Percentiles rank a stretch among this genome's conserved stretches.
Conservation (phyloP, 106 monocot genomes). For the Platanthera guangdongensis region DNA sequence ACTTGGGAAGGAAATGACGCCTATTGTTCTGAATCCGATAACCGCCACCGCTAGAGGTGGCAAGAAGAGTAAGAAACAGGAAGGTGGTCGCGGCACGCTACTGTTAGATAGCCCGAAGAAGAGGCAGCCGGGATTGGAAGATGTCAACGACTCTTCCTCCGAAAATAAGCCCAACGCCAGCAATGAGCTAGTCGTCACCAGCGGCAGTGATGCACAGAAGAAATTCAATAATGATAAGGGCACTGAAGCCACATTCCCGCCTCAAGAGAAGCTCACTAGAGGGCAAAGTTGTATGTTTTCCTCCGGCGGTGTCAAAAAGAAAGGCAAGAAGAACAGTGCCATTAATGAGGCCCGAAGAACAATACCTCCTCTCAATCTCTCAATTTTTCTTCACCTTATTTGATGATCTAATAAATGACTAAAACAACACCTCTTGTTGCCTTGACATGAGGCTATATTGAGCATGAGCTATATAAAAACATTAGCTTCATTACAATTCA, state of each 20-base stretch:
- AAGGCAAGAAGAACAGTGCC: not conserved
- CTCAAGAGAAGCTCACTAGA: slow-evolving; percentile 1
- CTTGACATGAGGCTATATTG: too few relatives aligned
- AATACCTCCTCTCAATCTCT: too few relatives aligned
- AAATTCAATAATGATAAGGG: not conserved
- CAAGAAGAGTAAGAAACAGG: slow-evolving; percentile 24
- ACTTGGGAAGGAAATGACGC: slow-evolving; percentile 53
- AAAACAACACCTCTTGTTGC: too few relatives aligned
- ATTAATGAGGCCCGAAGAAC: too few relatives aligned
- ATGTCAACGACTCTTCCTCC: not conserved
- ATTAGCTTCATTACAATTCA: too few relatives aligned
- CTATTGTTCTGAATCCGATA: not conserved
- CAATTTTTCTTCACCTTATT: too few relatives aligned
- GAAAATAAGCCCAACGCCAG: not conserved
- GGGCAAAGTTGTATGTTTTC: slow-evolving; percentile 1
- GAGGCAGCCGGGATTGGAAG: not conserved
- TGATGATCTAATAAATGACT: too few relatives aligned
- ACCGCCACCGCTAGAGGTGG: not conserved
- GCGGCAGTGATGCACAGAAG: not conserved
- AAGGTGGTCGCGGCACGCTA: not conserved
- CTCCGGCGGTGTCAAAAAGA: slow-evolving; percentile 6
- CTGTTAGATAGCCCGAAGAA: slow-evolving; percentile 15
- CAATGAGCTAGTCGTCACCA: not conserved
- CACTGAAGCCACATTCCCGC: not conserved
- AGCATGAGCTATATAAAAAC: too few relatives aligned